Evolutionary conservation across 1,284 basidiomycete genomes (phyloP), one percentile per base, ranked within the genome.

Genomic region (Tetrapyrgos nigripes): DNA sequence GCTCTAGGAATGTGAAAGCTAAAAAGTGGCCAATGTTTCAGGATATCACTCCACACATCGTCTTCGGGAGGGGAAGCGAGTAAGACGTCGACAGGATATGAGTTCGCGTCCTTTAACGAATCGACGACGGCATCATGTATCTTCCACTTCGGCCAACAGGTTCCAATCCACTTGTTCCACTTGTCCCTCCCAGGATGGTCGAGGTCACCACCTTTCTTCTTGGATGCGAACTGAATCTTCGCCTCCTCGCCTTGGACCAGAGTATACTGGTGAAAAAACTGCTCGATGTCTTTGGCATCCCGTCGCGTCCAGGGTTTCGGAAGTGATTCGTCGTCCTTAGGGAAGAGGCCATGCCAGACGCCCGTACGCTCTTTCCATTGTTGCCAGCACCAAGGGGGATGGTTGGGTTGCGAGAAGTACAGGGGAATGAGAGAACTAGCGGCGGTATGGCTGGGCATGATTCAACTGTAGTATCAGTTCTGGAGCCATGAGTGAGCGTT

Each of bases 311-410:
- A 65, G 1, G 61, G 61, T 10, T 23, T 2, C 3, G 69, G 72
- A 10, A 71, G 64, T 0, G 37, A 48, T 0, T 40, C 0, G 45
- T 68, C 63, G 11, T 66, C 61, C 0, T 29, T 2, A 1, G 68
- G 65, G 31, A 71, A 70, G 3, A 72, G 58, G 3, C 72, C 70
- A 50, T 69, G 58, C 1, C 19, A 8, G 40, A 72, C 47, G 9
- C 66, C 63, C 10, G 69, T 72, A 1, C 64, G n/a, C 1, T 64
- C 65, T 43, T 70, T 56, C 68, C 69, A 73, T 0, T 3, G 13
- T 9, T 51, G 46, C 24, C 55, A 71, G 3, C 51, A 50, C 70
- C 70, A 73, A 1, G 69, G 70, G 3, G 53, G 67, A 1, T 48
- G 55, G 68, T 66, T 70, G 31, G 31, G n/a, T 0, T 44, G 26